Conservation (phyloP, 192 early-diverging fungal genomes). For the Endogone sp. region DNA sequence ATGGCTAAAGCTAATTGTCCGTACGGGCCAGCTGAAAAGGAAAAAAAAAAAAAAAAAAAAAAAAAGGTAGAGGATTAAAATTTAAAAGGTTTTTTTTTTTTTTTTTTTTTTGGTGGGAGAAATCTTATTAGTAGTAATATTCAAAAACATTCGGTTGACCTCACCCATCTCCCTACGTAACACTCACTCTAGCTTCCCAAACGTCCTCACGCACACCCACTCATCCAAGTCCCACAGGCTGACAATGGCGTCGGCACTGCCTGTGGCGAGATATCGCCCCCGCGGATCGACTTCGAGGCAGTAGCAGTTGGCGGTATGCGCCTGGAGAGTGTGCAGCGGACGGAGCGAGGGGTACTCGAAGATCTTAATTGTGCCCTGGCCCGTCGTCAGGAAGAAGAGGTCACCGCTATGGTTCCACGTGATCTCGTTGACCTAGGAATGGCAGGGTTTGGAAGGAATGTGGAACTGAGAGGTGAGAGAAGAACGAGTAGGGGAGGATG, state of each 20-base stretch:
- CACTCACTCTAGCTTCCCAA: constrained; percentile 62
- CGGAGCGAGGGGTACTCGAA: constrained; percentile 65
- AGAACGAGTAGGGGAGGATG: too few species aligned
- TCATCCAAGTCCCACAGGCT: constrained; percentile 73
- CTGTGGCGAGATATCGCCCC: constrained; percentile 74
- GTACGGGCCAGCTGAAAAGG: constrained; percentile 60
- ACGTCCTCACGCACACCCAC: constrained; percentile 58
- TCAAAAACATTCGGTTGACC: too few species aligned
- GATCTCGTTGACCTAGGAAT: constrained; percentile 69
- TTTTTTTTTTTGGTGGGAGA: too few species aligned
- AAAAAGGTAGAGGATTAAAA: too few species aligned
- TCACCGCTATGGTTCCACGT: constrained; percentile 71
- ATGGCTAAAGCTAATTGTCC: constrained; percentile 73
- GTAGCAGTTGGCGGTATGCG: constrained; percentile 78
- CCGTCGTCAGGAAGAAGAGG: constrained; percentile 75
- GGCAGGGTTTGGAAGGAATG: neutral
- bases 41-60: neutral
- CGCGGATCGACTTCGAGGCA: constrained; percentile 78
- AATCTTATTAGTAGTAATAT: too few species aligned
- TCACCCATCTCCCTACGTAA: too few species aligned
- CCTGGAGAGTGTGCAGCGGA: constrained; percentile 48
- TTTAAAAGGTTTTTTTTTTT: too few species aligned
- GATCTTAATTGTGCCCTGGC: constrained; percentile 65
- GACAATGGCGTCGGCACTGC: constrained; percentile 72
- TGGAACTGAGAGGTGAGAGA: neutral